Evolutionary conservation across 768 basidiomycete species (phyloP), one percentile per base, ranked within the genome.

Genomic region (Fibroporia radiculosa): DNA sequence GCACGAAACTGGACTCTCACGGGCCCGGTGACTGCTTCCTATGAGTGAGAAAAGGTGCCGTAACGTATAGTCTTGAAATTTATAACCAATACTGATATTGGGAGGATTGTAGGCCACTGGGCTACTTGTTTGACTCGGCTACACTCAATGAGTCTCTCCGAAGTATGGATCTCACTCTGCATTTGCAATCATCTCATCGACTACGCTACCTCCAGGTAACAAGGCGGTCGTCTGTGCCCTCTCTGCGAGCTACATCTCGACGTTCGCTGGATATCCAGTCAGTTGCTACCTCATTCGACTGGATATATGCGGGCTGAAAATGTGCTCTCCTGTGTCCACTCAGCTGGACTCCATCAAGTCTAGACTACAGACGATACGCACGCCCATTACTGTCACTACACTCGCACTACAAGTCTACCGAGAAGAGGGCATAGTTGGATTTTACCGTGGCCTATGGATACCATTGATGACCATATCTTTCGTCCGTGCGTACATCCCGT

Each of bases 281-380:
- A 44, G 66, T 57, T 39, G 16, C 28, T 20, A 16, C 24, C 8
- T 22, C 14, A 16, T 29, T 19, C 33, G 28, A 10, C 18, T 8
- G 31, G 16, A 25, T 44, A 25, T 23, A 39, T 25, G 38, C 38
- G 38, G 14, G 20, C 34, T 35, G 20, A 18, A 35, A 35, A 19
- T 35, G 7, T 8, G 20, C 34, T 6, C 34, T 8, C 16, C 7
- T 35, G 16, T 31, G 43, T 56, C n/a, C n/a, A n/a, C n/a, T n/a
- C n/a, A 93, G 82, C 70, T 97, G 69, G 95, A 98, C 64, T 91
- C 87, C 44, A 76, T 98, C 66, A 98, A 98, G 68, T 93, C 90
- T 49, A 73, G 92, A 58, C 67, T 96, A 42, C 92, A 96, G 66
- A 90, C 89, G 34, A 84, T 80, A 41, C 82, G 84, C 61, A 80